Evolutionary conservation across 805 yeast species (phyloP).

Genomic region (Nakazawaea anatomiae): DNA sequence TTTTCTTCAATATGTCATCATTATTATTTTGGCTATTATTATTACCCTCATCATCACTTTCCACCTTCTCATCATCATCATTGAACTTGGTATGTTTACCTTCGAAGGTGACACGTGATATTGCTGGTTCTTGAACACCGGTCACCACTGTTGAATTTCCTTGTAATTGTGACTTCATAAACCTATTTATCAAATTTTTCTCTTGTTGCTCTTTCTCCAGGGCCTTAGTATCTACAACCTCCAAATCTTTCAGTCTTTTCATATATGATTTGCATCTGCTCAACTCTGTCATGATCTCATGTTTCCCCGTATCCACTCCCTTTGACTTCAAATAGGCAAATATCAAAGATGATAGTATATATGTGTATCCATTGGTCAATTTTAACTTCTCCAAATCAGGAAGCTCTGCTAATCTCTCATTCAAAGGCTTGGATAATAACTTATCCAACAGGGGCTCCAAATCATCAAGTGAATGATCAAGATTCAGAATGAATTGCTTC

Average conservation of each 20-base stretch:
- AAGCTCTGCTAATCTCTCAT: conserved; percentile 26
- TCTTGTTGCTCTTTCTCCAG: conserved; percentile 18
- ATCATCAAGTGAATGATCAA: conserved; percentile 30
- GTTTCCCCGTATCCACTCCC: conserved; percentile 52
- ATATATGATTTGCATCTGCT: conserved; percentile 63
- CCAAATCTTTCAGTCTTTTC: conserved; percentile 44
- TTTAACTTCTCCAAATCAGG: conserved; percentile 24
- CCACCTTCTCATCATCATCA: conserved; percentile 17
- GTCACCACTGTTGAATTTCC: conserved; percentile 14
- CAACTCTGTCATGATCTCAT: conserved; percentile 64
- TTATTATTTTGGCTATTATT: no score
- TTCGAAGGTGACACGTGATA: conserved; percentile 44
- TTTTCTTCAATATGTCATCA: neutral
- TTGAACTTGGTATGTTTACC: conserved; percentile 48
- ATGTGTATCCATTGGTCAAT: conserved; percentile 33
- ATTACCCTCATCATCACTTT: conserved; percentile 10
- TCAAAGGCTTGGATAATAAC: conserved; percentile 31
- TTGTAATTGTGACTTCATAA: conserved; percentile 25
- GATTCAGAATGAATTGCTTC: conserved; percentile 29
- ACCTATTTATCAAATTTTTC: conserved; percentile 33
- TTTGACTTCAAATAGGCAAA: conserved; percentile 53
- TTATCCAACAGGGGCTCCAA: conserved; percentile 30
- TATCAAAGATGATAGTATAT: conserved; percentile 49
- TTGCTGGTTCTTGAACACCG: conserved; percentile 37
- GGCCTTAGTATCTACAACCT: conserved; percentile 17